Evolutionary conservation across 2,329 filamentous ascomycete species (phyloP), one percentile per base, ranked within the genome.

Genomic region (Hypomyces perniciosus): DNA sequence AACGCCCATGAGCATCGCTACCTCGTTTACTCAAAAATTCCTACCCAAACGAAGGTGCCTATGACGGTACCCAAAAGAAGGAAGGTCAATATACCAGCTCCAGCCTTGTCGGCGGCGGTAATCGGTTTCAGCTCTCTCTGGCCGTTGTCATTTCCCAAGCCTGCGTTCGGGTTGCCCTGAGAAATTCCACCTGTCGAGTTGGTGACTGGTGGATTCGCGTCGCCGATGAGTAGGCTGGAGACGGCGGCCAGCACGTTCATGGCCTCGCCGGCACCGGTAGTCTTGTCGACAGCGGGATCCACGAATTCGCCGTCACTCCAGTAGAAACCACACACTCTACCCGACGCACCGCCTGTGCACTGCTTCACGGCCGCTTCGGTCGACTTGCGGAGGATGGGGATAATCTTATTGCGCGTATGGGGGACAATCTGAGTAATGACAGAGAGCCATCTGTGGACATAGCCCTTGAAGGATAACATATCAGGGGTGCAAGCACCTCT

Each of bases 391-490:
- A 90, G 71, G 31, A 80, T 74, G 1, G 81, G 76, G 51, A 79
- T 68, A 56, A 90, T 82, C 12, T 62, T 69, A 1, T 74, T 67
- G 38, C 67, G 67, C 1, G 79, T 82, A 42, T 75, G 76, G 0
- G 86, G 85, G 0, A 81, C 83, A n/a, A 88, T 51, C 57, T 84
- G 75, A 2, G 80, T 77, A 1, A 79, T 74, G 26, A 77, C 73
- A 4, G 79, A 74, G 57, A 89, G 71, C 81, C 84, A 87, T 38
- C 83, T 78, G 57, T 82, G 76, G 13, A 88, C 72, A 52, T 84
- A 83, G 37, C 84, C 85, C 67, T 88, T 88, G 77, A 86, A 90
- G 2, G 81, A 80, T 53, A 80, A 68, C 74, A 90, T 86, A 60
- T 92, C 88, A 44, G 79, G 74, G 52, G 84, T 84, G 72, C 88